Conservation (phyloP, 352 stramenopile species). For the Globisporangium heterothallicum region DNA sequence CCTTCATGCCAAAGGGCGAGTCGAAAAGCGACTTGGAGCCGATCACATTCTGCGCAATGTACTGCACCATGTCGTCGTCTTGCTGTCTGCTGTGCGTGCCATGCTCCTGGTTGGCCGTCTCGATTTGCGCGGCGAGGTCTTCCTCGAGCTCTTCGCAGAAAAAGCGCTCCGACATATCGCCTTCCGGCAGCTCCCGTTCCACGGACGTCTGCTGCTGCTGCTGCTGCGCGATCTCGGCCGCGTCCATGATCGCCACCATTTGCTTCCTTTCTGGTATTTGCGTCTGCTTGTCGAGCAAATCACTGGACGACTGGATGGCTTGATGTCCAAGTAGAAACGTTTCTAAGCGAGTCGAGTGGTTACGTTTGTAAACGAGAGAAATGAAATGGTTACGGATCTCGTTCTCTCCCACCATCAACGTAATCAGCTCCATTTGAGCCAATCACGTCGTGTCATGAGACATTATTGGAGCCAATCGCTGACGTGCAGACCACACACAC, state of each 20-base stretch:
- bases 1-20: conserved; percentile 61
- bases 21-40: conserved; percentile 43
- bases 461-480: not conserved
- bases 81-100: not conserved
- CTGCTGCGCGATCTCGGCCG: conserved; percentile 2
- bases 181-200: not conserved
- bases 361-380: not conserved
- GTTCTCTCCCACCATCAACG: too few relatives aligned
- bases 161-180: conserved; percentile 33
- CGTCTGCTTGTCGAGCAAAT: too few relatives aligned
- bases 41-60: conserved; percentile 43
- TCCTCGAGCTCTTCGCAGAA: conserved; percentile 82
- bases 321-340: not conserved
- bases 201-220: not conserved
- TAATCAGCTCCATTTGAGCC: not conserved
- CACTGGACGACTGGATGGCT: not conserved
- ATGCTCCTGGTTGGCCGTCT: conserved; percentile 15
- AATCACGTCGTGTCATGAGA: not conserved
- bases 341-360: not conserved
- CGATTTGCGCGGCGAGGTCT: conserved; percentile 41
- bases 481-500: not conserved
- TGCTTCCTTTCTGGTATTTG: not conserved
- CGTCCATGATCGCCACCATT: conserved; percentile 12
- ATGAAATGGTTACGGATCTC: too few relatives aligned
- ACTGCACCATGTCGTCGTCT: conserved; percentile 20